These are phyloP conservation scores for Chrysoporthe cubensis DNA, from an alignment of 2,329 filamentous ascomycete genomes.

Conservation along the genomic window DNA sequence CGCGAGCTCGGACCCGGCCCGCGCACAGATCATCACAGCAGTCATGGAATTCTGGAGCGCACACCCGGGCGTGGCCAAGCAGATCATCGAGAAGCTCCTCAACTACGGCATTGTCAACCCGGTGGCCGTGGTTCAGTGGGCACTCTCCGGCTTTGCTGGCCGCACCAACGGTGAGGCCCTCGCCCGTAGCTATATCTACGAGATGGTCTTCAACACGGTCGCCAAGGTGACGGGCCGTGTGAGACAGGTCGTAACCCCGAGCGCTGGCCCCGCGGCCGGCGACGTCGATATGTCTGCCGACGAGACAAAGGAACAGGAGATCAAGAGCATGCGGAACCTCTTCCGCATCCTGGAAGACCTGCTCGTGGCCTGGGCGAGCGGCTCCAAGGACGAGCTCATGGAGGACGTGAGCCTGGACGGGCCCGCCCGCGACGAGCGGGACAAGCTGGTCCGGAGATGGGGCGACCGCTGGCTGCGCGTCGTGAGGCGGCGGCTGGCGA, in stretches of 20 bases:
- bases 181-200: constrained; percentile 77
- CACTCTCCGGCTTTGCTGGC: constrained; percentile 63
- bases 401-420: constrained; percentile 51
- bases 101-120: constrained; percentile 96
- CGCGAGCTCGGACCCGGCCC: constrained; percentile 72
- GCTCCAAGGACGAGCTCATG: constrained; percentile 75
- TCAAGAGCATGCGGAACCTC: constrained; percentile 74
- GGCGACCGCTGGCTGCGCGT: constrained; percentile 84
- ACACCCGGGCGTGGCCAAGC: constrained; percentile 88
- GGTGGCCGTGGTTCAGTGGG: constrained; percentile 86
- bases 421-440: constrained; percentile 59
- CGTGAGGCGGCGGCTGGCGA: constrained; percentile 78
- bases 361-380: constrained; percentile 71
- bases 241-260: constrained; percentile 70
- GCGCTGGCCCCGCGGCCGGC: constrained; percentile 45
- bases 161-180: constrained; percentile 65
- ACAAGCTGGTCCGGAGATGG: constrained; percentile 76
- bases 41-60: constrained; percentile 93
- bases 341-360: constrained; percentile 83
- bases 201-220: constrained; percentile 87
- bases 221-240: constrained; percentile 87
- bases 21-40: constrained; percentile 85
- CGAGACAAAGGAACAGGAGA: constrained; percentile 70
- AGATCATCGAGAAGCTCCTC: constrained; percentile 93
- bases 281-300: constrained; percentile 51